phyloP scores from a whole-genome alignment of 139 green algal species.

The Desmodesmus armatus region DNA sequence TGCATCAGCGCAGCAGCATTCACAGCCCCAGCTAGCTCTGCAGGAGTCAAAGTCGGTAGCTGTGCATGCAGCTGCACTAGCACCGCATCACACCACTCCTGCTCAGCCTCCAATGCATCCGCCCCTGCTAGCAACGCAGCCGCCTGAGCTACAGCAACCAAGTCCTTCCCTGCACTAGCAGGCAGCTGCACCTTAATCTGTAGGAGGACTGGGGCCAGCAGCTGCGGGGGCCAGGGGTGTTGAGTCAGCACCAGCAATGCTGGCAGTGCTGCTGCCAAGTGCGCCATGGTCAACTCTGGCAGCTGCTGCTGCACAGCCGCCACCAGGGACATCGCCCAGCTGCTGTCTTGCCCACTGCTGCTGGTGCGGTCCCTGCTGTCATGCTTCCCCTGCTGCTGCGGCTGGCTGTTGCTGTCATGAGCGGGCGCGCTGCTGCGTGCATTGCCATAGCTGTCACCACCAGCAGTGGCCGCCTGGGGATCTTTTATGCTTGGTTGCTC shows the following conservation, averaged over 20 bases:
- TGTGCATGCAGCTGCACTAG: slow-evolving; percentile 7
- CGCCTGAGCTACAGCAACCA: background rate
- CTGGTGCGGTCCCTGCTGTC: background rate
- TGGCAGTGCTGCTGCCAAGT: slow-evolving; percentile 26
- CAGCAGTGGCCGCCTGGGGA: background rate
- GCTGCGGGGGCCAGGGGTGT: background rate
- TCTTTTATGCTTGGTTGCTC: background rate
- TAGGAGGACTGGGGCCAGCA: background rate
- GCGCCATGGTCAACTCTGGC: background rate
- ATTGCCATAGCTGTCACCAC: background rate
- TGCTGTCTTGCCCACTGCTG: background rate
- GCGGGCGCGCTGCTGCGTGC: background rate
- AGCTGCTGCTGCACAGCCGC: slow-evolving; percentile 6
- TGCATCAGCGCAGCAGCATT: background rate
- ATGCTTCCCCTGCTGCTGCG: background rate
- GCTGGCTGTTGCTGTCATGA: background rate
- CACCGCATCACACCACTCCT: background rate
- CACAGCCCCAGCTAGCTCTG: background rate
- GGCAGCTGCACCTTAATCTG: background rate
- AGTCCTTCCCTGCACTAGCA: background rate
- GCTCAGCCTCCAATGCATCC: background rate
- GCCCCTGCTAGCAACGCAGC: background rate
- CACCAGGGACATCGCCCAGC: slow-evolving; percentile 20
- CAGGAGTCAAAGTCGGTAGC: background rate
- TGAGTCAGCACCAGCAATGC: background rate